Evolutionary conservation across 2,329 filamentous ascomycete species (phyloP).

Genomic region (Diaporthe vaccinii): DNA sequence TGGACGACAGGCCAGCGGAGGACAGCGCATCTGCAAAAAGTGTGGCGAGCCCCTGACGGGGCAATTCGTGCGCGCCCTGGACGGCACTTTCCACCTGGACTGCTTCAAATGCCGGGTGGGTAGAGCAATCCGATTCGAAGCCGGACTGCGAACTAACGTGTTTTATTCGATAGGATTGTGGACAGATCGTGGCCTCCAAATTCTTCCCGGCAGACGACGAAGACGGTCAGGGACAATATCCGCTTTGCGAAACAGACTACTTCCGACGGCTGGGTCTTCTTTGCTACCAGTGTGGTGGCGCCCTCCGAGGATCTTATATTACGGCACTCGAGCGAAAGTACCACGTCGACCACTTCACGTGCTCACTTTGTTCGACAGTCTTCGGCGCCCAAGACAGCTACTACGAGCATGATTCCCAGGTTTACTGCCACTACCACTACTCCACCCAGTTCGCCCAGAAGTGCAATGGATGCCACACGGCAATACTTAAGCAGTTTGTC

Average conservation of each 20-base stretch:
- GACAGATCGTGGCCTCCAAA: constrained; percentile 96
- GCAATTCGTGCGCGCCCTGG: constrained; percentile 94
- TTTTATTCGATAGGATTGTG: constrained; percentile 80
- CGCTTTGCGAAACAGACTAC: constrained; percentile 97
- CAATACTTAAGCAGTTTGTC: constrained; percentile 98
- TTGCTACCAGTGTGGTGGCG: constrained; percentile 92
- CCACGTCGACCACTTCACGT: constrained; percentile 99
- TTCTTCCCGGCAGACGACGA: constrained; percentile 98
- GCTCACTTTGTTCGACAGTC: constrained; percentile 95
- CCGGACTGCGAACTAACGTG: constrained; percentile 42
- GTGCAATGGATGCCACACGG: constrained; percentile 96
- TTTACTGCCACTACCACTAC: constrained; percentile 99
- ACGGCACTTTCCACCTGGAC: constrained; percentile 95
- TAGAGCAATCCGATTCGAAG: constrained; percentile 44
- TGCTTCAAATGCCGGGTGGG: constrained; percentile 97
- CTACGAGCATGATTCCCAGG: constrained; percentile 96
- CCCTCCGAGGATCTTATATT: constrained; percentile 96
- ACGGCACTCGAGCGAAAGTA: constrained; percentile 98
- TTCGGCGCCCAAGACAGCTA: constrained; percentile 99
- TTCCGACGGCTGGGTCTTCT: constrained; percentile 92
- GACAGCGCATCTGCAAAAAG: constrained; percentile 82
- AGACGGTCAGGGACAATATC: constrained; percentile 87
- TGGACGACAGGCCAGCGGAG: constrained; percentile 70
- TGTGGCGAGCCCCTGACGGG: constrained; percentile 90
- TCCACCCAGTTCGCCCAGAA: constrained; percentile 96